Percentiles rank a stretch among this genome's conserved stretches.
Evolutionary conservation across 495 filamentous ascomycete genomes (phyloP).

Genomic region (Penicillium cataractarum): DNA sequence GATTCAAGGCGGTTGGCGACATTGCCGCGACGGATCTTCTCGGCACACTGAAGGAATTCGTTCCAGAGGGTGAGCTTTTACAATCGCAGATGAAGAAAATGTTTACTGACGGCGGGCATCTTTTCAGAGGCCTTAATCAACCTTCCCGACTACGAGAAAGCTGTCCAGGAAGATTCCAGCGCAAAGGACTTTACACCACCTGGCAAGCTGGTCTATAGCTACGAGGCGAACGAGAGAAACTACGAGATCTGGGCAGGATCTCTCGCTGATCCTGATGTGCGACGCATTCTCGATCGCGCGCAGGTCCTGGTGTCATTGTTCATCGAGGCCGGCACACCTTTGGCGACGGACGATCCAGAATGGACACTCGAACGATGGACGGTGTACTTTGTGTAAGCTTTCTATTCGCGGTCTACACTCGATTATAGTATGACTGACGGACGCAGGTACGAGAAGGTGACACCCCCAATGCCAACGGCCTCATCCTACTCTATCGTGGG

Average conservation of each 20-base stretch:
- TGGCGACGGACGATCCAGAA: conserved; percentile 72
- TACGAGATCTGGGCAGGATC: conserved; percentile 67
- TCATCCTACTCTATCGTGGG: conserved; percentile 76
- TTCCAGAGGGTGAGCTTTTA: conserved; percentile 62
- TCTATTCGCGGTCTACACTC: neutral
- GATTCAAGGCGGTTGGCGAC: conserved; percentile 74
- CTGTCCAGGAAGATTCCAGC: conserved; percentile 53
- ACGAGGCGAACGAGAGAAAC: conserved; percentile 48
- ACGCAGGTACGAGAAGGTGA: conserved; percentile 67
- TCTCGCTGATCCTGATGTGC: conserved; percentile 60
- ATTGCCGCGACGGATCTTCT: conserved; percentile 68
- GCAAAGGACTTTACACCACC: conserved; percentile 65
- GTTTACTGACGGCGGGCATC: neutral
- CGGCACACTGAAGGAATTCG: conserved; percentile 64
- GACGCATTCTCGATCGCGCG: conserved; percentile 70
- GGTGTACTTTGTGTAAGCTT: conserved; percentile 72
- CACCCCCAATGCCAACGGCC: conserved; percentile 45
- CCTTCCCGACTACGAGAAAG: conserved; percentile 59
- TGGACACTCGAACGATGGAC: conserved; percentile 83
- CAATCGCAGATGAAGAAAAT: neutral
- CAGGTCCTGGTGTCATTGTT: conserved; percentile 84
- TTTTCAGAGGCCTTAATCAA: conserved; percentile 63
- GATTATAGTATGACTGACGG: too few species aligned
- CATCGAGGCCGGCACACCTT: conserved; percentile 83
- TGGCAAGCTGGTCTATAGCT: conserved; percentile 57